Base-by-base conservation (phyloP, 345 rosid species). In the Hibiscus mutabilis region DNA sequence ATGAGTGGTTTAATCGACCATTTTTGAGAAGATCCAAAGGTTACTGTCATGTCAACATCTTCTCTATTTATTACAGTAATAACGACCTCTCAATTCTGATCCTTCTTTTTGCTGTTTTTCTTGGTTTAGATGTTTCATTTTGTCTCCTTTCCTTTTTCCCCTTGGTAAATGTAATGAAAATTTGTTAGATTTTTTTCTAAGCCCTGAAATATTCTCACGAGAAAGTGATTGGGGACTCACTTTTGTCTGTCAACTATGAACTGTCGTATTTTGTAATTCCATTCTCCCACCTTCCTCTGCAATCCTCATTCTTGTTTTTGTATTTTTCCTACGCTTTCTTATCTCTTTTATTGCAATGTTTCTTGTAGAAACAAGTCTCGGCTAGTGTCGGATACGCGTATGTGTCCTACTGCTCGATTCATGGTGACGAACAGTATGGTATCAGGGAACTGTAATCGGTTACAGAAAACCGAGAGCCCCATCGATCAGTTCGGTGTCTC, bases 401-500 rank as follows among this genome's bases (percentile, higher is more conserved):
- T 46, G 27, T 83, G 86, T 76, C 83, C 81, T 81, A 89, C 91
- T 65, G 87, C 95, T 46, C 81, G 80, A 74, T 90, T 84, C 73
- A 84, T 94, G 92, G 96, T 91, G 77, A 89, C 88, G 84, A 72
- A 74, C 47, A 67, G 35, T 64, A 76, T 75, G 7, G 62, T 77
- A 22, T 77, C 82, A 5, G 82, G 79, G 58, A 65, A 65, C 9
- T 42, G 44, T 29, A 87, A 81, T 72, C 80, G 87, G 25, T 46
- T 87, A 75, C 85, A 84, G 56, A 86, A 79, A 76, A 90, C 88
- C 3, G 84, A 79, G 74, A 90, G 85, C 77, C 84, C 87, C 46
- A 78, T 94, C 75, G 81, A 83, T 68, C 91, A 87, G 75, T 80
- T 90, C 57, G 15, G 53, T 5, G 83, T 77, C 68, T 91, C 96